Evolutionary conservation across 257 asterid species (phyloP).

Genomic region (Capsicum baccatum): DNA sequence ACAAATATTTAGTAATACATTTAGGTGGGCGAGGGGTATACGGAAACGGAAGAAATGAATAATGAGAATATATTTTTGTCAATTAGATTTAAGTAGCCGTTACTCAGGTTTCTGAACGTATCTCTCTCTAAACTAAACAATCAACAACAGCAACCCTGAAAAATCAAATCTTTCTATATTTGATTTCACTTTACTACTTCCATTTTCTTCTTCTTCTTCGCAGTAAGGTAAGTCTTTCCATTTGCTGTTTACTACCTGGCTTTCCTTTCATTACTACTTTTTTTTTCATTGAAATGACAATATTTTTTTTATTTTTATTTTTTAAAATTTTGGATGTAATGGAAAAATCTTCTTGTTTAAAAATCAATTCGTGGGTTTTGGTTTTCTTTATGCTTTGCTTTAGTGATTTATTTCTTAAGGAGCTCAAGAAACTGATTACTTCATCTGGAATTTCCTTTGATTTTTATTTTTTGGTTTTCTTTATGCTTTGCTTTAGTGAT

Average conservation of each 20-base stretch:
- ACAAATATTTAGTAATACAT: no score
- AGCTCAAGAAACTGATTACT: neutral
- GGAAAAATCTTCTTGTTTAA: no score
- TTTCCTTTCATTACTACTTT: neutral
- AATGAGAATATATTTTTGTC: slow-evolving; percentile 21
- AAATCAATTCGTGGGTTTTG: neutral
- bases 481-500: neutral
- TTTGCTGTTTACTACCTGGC: neutral
- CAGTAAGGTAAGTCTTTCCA: neutral
- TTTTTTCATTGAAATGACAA: neutral
- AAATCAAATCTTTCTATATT: neutral
- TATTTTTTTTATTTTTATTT: neutral
- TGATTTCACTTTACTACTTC: slow-evolving; percentile 22
- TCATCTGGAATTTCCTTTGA: neutral
- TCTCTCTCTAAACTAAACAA: neutral
- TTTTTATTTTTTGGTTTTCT: neutral
- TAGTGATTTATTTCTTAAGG: neutral
- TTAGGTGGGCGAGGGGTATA: slow-evolving; percentile 37
- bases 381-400: neutral
- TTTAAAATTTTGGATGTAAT: no score
- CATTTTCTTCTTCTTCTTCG: neutral
- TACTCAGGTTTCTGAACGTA: slow-evolving; percentile 22
- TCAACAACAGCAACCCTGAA: neutral
- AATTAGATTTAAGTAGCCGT: slow-evolving; percentile 54
- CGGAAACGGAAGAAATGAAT: slow-evolving; percentile 41